Evolutionary conservation across 2,329 filamentous ascomycete genomes (phyloP).

Genomic region (Pestalotiopsis sp.): DNA sequence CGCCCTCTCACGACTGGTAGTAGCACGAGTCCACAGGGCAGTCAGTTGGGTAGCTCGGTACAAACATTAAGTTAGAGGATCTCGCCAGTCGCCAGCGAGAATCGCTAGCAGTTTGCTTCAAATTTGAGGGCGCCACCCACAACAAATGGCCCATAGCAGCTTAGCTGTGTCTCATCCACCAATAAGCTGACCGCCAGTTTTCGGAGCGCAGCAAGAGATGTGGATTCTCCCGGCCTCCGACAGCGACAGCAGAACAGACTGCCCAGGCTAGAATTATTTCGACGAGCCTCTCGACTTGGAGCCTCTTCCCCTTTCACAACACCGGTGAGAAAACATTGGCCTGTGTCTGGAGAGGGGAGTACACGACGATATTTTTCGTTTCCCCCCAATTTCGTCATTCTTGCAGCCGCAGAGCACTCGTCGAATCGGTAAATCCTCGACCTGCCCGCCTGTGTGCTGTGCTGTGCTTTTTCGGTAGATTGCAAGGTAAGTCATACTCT

Average conservation of each 20-base stretch:
- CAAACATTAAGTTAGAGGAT: not conserved
- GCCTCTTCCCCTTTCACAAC: not conserved
- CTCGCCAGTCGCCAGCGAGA: not conserved
- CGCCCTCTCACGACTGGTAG: not conserved
- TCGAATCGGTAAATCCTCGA: not conserved
- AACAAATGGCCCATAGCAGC: not conserved
- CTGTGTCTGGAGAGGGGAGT: constrained; percentile 1
- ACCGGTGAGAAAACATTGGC: constrained; percentile 2
- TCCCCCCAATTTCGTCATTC: not conserved
- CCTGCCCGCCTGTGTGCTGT: not conserved
- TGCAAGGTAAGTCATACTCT: not conserved
- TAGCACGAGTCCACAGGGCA: not conserved
- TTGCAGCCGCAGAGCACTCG: not conserved
- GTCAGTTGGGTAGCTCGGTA: not conserved
- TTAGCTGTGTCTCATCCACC: not conserved
- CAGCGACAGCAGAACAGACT: not conserved
- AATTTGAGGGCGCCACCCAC: constrained; percentile 6
- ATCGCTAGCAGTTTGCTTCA: not conserved
- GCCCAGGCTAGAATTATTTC: constrained; percentile 1
- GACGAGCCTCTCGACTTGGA: not conserved
- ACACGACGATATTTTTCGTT: not conserved
- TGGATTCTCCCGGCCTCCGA: not conserved
- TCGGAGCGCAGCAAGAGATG: constrained; percentile 8
- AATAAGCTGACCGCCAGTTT: constrained; percentile 7
- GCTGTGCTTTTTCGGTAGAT: not conserved